Evolutionary conservation across 495 filamentous ascomycete species (phyloP), one percentile per base, ranked within the genome.

Genomic region (Parachaetomium inaequale): DNA sequence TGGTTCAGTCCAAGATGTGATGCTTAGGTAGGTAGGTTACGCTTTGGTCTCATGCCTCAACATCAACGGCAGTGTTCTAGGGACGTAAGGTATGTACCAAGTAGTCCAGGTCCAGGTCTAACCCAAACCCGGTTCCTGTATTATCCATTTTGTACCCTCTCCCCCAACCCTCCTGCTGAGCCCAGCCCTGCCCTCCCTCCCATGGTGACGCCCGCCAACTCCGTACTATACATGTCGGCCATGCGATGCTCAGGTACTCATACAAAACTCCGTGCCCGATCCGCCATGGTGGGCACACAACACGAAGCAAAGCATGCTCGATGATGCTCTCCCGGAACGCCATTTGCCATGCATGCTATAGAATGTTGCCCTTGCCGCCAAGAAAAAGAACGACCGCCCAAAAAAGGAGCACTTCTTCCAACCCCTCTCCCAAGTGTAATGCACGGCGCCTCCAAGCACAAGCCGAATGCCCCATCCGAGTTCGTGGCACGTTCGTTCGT

Each of bases 191-290:
- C 53, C 34, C 34, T 28, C 53, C 34, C 34, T 28, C 34, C 23
- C 21, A 14, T 26, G 32, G 5, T 40, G 19, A 38, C 42, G 19
- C 42, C 14, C 25, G 45, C 50, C 53, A 36, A 63, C 26, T 55
- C 49, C 58, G n/a, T 59, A 32, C 32, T 70, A 66, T 68, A 58
- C 63, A 62, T 68, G 57, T 60, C 63, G 49, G 59, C 46, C 66
- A 61, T 68, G 61, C 66, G 40, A 67, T 67, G 66, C 60, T 68
- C 53, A 51, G 52, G 61, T 68, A 72, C 65, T 69, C 70, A 74
- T 69, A 66, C 64, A 68, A 66, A 60, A 54, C 52, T 40, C 59
- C 51, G 14, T n/a, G 34, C 51, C 58, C 55, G 45, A 19, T 47
- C 45, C 15, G 8, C 54, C 46, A 38, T 11, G 26, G 8, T 19